Percentiles rank a stretch among this genome's conserved stretches.
Evolutionary conservation across 2,329 filamentous ascomycete genomes (phyloP).

Genomic region (Alternaria ventricosa): DNA sequence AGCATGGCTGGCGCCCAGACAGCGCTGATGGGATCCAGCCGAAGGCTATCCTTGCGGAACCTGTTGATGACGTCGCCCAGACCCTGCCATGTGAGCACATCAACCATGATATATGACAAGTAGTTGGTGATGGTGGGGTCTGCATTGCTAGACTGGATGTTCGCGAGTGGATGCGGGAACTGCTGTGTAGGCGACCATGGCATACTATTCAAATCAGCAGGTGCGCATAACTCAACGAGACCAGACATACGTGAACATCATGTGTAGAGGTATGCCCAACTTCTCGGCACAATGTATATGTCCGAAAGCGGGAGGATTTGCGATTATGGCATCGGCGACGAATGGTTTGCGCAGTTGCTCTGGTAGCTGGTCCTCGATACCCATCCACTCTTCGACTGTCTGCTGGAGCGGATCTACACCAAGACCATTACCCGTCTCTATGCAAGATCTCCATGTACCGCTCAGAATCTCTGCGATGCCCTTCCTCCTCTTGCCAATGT

Average conservation of each 20-base stretch:
- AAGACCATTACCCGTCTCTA: slow-evolving; percentile 75
- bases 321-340: slow-evolving; percentile 81
- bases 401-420: slow-evolving; percentile 59
- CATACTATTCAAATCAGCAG: slow-evolving; percentile 62
- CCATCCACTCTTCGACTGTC: slow-evolving; percentile 60
- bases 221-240: neutral
- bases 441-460: slow-evolving; percentile 86
- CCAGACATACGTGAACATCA: slow-evolving; percentile 82
- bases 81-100: slow-evolving; percentile 93
- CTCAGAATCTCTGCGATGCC: slow-evolving; percentile 81
- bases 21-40: slow-evolving; percentile 77
- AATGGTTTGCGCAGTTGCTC: slow-evolving; percentile 64
- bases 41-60: slow-evolving; percentile 76
- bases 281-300: slow-evolving; percentile 79
- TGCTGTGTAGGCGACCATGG: slow-evolving; percentile 86
- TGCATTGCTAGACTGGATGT: slow-evolving; percentile 77
- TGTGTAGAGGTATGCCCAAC: slow-evolving; percentile 74
- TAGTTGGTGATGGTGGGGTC: slow-evolving; percentile 82
- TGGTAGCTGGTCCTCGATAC: slow-evolving; percentile 46
- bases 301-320: slow-evolving; percentile 78
- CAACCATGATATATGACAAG: slow-evolving; percentile 81
- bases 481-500: slow-evolving; percentile 74
- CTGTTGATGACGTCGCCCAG: slow-evolving; percentile 89
- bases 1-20: slow-evolving; percentile 85
- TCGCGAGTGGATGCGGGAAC: slow-evolving; percentile 86